Base-by-base conservation (phyloP, 306 rosid genomes). In the Medicago lupulina region DNA sequence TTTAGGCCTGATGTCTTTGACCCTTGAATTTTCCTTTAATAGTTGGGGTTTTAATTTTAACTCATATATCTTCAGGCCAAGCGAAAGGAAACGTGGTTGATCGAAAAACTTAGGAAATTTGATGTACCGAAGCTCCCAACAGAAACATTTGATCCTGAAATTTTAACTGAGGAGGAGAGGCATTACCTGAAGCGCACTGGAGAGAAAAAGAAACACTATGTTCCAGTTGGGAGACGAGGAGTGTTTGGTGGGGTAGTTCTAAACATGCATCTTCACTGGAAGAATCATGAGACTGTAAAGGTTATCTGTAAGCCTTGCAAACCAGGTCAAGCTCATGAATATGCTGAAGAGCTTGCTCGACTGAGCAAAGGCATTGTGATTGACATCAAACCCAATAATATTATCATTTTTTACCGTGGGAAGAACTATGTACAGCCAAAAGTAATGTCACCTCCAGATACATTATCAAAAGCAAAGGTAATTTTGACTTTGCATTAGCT, bases 241-340 rank as follows among this genome's bases (percentile, higher is more conserved):
- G 97, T 94, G 13, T 94, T 91, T 78, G 97, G 98, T 28, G 96
- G 97, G 62, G 97, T 94, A 62, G 97, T 91, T 75, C 88, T 94
- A 54, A 94, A 94, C 81, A 91, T 94, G 98, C 98, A 94, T 85
- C 85, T 94, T 67, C 98, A 91, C 43, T 94, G 98, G 98, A 94
- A 94, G 87, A 91, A 84, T 71, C 97, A 94, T 43, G 97, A 91
- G 82, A 94, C 97, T 0, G 93, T 94, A 47, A 94, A 94, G 84
- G 95, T 94, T 68, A 76, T 83, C 75, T 94, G 97, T 83, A 88
- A 89, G 85, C 96, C 98, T 85, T 94, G 98, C 86, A 86, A 78
- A 71, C 96, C 93, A 1, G 97, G 94, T 23, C 94, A 91, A 83
- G 86, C 87, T 79, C 93, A 85, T 9, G 87, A 87, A 81, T 93